Evolutionary conservation across 495 filamentous ascomycete genomes (phyloP).

Genomic region (Annulohypoxylon maeteangense): DNA sequence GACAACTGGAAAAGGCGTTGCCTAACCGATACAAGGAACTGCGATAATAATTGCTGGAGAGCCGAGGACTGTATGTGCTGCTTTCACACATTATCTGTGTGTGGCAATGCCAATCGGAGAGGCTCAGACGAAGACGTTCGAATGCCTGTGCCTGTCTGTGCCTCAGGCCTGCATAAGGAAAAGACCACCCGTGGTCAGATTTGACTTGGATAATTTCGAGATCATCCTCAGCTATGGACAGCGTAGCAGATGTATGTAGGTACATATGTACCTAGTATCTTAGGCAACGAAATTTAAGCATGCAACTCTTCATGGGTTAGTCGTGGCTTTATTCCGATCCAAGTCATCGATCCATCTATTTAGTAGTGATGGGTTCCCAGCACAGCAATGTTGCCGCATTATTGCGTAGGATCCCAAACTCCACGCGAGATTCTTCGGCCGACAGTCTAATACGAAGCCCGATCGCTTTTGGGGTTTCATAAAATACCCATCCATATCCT

Average conservation of each 20-base stretch:
- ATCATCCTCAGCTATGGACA: constrained; percentile 16
- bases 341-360: constrained; percentile 20
- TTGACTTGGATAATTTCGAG: neutral
- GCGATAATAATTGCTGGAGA: constrained; percentile 8
- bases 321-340: neutral
- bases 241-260: too few species aligned
- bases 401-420: neutral
- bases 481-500: constrained; percentile 1
- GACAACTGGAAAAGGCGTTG: constrained; percentile 4
- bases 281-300: constrained; percentile 19
- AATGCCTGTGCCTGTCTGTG: constrained; percentile 21
- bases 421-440: neutral
- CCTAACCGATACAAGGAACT: constrained; percentile 26
- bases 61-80: constrained; percentile 12
- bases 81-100: neutral
- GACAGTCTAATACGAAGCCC: constrained; percentile 11
- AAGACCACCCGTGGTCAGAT: neutral
- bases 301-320: neutral
- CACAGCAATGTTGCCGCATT: too few species aligned
- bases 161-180: constrained; percentile 18
- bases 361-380: neutral
- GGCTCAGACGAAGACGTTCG: constrained; percentile 25
- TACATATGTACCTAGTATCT: too few species aligned
- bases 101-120: constrained; percentile 1
- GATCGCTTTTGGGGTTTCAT: constrained; percentile 3